Base-by-base conservation (phyloP, 2,329 filamentous ascomycete genomes). In the Phyllosticta citriasiana region DNA sequence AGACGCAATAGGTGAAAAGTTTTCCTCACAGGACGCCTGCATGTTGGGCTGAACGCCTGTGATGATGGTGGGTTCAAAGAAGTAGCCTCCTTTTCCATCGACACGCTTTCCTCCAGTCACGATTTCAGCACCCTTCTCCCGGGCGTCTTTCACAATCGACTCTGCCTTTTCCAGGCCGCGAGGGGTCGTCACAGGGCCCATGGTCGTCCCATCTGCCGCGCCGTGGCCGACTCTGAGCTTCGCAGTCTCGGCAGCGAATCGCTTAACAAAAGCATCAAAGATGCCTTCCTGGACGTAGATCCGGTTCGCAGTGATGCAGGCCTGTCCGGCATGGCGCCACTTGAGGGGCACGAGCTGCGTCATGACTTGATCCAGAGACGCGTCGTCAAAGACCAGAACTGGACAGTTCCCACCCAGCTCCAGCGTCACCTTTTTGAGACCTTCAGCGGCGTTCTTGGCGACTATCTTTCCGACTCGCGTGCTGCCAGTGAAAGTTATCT, bases 71-170 rank as follows among this genome's bases (percentile, higher is more conserved):
- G 62, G 62, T 30, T 61, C 55, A 6, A 61, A 61, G 50, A 61
- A 61, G 22, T 57, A 61, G 9, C 52, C 52, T 0, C 76, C 73
- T 9, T 61, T 57, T 53, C 69, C 70, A 2, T 80, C 78, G 1
- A 77, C 68, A 57, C 75, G 77, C 60, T 79, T 75, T 3, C 83
- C 85, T 12, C 87, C 87, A 22, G 85, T 74, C 1, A 88, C 74
- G n/a, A 88, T 72, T 53, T 80, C 81, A 1, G 83, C 88, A 2
- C 87, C 87, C 50, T 82, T 79, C 60, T 79, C 79, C 59, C 79
- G 78, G 3, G 87, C 88, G 70, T 89, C 85, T 54, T 82, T 78
- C 33, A 89, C 83, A 64, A 89, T 84, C 52, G 74, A 73, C 9
- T 77, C 72, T 5, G 81, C 82, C 71, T 86, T 87, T 53, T 82